Base-by-base conservation (phyloP, 257 asterid species). In the Handroanthus guayacan region DNA sequence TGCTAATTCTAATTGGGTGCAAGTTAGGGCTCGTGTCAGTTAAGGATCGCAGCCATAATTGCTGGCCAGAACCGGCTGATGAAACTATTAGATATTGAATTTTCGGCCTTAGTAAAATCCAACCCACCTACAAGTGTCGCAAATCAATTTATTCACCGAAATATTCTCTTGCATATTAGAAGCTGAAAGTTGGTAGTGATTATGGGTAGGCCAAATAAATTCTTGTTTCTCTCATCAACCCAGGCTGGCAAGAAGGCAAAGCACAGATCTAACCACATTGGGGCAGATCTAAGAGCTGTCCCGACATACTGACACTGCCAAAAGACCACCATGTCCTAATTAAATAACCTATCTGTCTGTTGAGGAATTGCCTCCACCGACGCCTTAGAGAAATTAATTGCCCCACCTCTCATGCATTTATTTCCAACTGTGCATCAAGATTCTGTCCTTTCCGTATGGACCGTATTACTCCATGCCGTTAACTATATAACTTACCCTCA, bases 371-470 rank as follows among this genome's bases (percentile, higher is more conserved):
- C 74, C 78, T 45, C 85, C 88, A 86, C 89, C 91, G 91, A 86
- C 88, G 83, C 86, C 84, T 79, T 48, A 9, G 54, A 62, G 71
- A 71, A 78, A 64, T 79, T 67, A 79, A 78, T 69, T 72, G 31
- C 16, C 51, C 70, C 71, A 83, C 75, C 71, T 83, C 82, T 51
- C 65, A 6, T 48, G 81, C 86, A 86, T 87, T 87, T 80, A 82
- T 74, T 86, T 77, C 81, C 63, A 76, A 76, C 79, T 36, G 68
- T 71, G 17, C 36, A 60, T 39, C 65, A 69, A 51, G 16, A 44
- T 48, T 69, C 69, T 79, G 76, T 72, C 34, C 20, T 18, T 81
- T 86, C 92, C 89, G 88, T 88, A 84, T 80, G 50, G 75, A 80
- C 91, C 85, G 85, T 81, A 85, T 72, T 67, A 39, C 25, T 54